phyloP scores from a whole-genome alignment of 1,284 basidiomycete genomes.

The Veloboletus limbatus region DNA sequence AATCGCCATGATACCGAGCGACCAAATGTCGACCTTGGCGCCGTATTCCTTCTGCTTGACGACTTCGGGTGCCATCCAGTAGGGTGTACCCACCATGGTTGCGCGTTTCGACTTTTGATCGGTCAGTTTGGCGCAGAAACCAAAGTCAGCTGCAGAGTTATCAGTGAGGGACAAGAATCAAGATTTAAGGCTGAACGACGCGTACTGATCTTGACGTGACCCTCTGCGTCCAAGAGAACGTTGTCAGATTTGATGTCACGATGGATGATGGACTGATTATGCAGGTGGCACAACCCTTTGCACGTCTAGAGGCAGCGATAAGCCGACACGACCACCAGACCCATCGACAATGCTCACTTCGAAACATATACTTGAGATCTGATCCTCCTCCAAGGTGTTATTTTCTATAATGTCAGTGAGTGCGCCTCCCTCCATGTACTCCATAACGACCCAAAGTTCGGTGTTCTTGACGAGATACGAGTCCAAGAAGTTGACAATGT shows the following conservation, averaged over 20 bases:
- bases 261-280: slow-evolving; percentile 94
- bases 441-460: slow-evolving; percentile 99
- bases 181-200: slow-evolving; percentile 19
- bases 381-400: slow-evolving; percentile 93
- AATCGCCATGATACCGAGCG: slow-evolving; percentile 98
- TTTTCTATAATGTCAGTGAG: slow-evolving; percentile 98
- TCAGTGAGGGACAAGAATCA: slow-evolving; percentile 3
- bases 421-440: slow-evolving; percentile 99
- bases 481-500: slow-evolving; percentile 98
- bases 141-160: slow-evolving; percentile 80
- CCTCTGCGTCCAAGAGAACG: slow-evolving; percentile 87
- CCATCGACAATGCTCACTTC: slow-evolving; percentile 60
- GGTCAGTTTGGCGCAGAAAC: slow-evolving; percentile 96
- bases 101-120: slow-evolving; percentile 98
- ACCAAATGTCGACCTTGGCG: slow-evolving; percentile 99
- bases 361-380: slow-evolving; percentile 90
- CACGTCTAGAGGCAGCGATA: slow-evolving; percentile 68
- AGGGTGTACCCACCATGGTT: slow-evolving; percentile 98
- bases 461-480: slow-evolving; percentile 87
- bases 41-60: slow-evolving; percentile 99
- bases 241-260: slow-evolving; percentile 99
- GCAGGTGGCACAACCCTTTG: slow-evolving; percentile 90
- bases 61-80: slow-evolving; percentile 99
- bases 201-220: slow-evolving; percentile 96
- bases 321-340: slow-evolving; percentile 1